Base-by-base conservation (phyloP, 1,284 basidiomycete genomes). In the Ceratorhiza oryzae-sativae region DNA sequence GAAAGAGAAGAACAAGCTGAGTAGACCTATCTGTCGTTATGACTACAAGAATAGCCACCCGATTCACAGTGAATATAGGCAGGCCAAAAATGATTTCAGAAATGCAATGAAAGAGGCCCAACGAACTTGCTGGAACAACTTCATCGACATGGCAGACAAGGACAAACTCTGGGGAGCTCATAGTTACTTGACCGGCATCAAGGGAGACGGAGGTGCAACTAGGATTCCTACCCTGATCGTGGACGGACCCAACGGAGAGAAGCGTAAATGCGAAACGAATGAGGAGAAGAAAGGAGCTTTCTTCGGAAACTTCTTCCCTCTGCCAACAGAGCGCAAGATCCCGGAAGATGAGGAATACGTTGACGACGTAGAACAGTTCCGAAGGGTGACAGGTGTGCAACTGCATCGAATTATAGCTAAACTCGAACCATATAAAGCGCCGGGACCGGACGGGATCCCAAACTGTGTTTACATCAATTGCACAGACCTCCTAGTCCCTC, bases 391-490 rank as follows among this genome's bases (percentile, higher is more conserved):
- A 9, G 23, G 51, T 25, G n/a, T 51, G 18, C 51, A 73, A 36
- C 61, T 73, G 2, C 5, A 20, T 13, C 18, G 55, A 18, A 56
- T 60, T 2, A 71, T 74, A 13, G 15, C 36, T 12, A 42, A 58
- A 8, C 56, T 75, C 2, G 59, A 63, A 36, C 74, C 73, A 3
- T 71, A 55, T 72, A 85, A 85, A 58, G 83, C 80, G 0, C 77
- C 80, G 0, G 80, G 81, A 0, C 79, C 80, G 0, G 80, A 81
- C 48, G 77, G 77, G 0, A 77, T 82, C 6, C 78, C 81, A 0
- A 84, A 84, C 71, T 74, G 77, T 9, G 79, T 83, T 0, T 76
- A 80, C 61, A 78, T 70, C 18, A 39, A 80, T 1, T 78, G 75
- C 41, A 45, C 58, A 0, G 76, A 79, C 15, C 18, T 77, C 0